Evolutionary conservation across 805 yeast genomes (phyloP), one percentile per base, ranked within the genome.

Genomic region (Pachysolen tannophilus): DNA sequence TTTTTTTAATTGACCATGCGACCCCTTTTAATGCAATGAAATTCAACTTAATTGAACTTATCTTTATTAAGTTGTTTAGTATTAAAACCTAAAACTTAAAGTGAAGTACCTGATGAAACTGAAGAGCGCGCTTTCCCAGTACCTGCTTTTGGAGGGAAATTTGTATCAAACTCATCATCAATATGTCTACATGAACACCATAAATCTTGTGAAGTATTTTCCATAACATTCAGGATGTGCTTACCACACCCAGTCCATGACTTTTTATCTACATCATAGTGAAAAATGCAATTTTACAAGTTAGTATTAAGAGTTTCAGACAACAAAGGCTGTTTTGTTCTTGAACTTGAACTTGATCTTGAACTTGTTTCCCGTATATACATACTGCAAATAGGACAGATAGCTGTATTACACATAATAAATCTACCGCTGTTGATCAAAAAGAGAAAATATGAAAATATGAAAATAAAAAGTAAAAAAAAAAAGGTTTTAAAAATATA

Each of bases 161-260:
- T 48, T n/a, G 54, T 55, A 31, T 63, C 51, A 5, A 50, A 58
- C 3, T 52, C 54, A 2, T 57, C 65, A 38, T 67, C 69, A 16
- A 56, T 47, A 35, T 65, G 66, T 38, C 59, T 61, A 52, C 82
- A 75, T 25, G 75, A 63, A 49, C 82, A 75, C 57, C 60, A 53
- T 38, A 55, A 58, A 15, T 53, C 53, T 38, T 57, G 60, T 20
- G 67, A 69, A 15, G 77, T 69, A 37, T 48, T 44, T 35, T 65
- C 67, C 81, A 75, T 73, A n/a, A 75, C 76, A 11, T 52, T 43
- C n/a, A 65, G 42, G 28, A 74, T 57, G 45, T 75, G 80, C n/a
- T 54, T 30, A 20, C 80, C 79, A 44, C 78, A 72, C n/a, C 81
- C 81, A 28, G 77, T 65, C 82, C 82, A 75, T 10, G 78, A 63